Conservation (phyloP, 2,329 filamentous ascomycete genomes). For the Fusarium humuli region DNA sequence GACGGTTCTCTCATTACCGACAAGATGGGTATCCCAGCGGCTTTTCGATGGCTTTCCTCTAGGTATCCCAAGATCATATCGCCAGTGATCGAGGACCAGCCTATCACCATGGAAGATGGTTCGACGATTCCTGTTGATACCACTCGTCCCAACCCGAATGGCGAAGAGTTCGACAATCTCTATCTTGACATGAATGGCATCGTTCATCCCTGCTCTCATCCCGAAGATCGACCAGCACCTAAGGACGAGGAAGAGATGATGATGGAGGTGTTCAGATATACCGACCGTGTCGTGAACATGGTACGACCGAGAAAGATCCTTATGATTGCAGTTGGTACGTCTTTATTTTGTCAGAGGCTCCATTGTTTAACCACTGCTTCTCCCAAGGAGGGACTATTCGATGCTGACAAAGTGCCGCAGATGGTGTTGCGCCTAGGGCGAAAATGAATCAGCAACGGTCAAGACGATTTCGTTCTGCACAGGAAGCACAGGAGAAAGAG, state of each 20-base stretch:
- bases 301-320: slow-evolving; percentile 94
- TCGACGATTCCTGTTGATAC: slow-evolving; percentile 86
- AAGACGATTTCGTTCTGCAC: slow-evolving; percentile 91
- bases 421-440: slow-evolving; percentile 95
- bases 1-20: background rate
- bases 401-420: slow-evolving; percentile 59
- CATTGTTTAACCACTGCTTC: background rate
- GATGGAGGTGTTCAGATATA: slow-evolving; percentile 97
- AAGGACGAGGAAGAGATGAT: slow-evolving; percentile 99
- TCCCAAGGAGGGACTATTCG: background rate
- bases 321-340: slow-evolving; percentile 94
- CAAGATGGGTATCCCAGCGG: slow-evolving; percentile 91
- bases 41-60: slow-evolving; percentile 95
- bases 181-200: slow-evolving; percentile 99
- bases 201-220: slow-evolving; percentile 97
- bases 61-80: slow-evolving; percentile 99
- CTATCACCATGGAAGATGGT: slow-evolving; percentile 83
- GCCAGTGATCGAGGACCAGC: slow-evolving; percentile 86
- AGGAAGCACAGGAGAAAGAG: slow-evolving; percentile 94
- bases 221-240: slow-evolving; percentile 90
- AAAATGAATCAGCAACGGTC: slow-evolving; percentile 99
- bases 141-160: slow-evolving; percentile 90
- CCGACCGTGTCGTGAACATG: slow-evolving; percentile 99
- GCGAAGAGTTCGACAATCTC: slow-evolving; percentile 96
- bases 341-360: background rate